Base-by-base conservation (phyloP, 371 early-diverging fungal genomes). In the Choanephora cucurbitarum region DNA sequence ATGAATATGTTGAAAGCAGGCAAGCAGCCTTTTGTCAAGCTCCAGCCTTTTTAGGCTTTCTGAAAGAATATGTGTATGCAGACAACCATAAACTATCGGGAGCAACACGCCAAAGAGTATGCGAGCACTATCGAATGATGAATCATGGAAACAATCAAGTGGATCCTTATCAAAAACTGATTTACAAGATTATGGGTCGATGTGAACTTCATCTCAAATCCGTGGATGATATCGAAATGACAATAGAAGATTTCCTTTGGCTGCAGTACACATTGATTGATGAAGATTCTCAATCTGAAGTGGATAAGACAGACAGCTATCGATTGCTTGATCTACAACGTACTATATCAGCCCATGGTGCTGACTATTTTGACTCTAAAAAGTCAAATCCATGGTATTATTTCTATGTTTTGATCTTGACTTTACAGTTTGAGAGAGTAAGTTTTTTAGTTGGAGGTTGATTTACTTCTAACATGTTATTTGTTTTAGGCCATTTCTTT, bases 191-290 rank as follows among this genome's bases (percentile, higher is more conserved):
- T 21, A 66, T 97, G 46, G 96, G 97, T 3, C 81, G 94, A 4
- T 94, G 94, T 57, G 95, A 91, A 42, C 57, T 94, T 64, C 70
- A 72, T 45, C 75, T 70, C 49, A 86, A 86, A 60, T 74, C 76
- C 8, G 58, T 87, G 24, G 82, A 77, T 42, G 89, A 89, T 0
- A 73, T 86, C 5, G 79, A 69, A 18, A 80, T 87, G 3, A 83
- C 82, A n/a, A n/a, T n/a, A 2, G 94, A 95, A 59, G 95, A 96
- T 63, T 94, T 88, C 64, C 52, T 94, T 47, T 96, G 96, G 96
- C 49, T 90, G 10, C 77, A 86, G 67, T 75, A 91, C 24, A 79
- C 71, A 55, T 71, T 91, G 28, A 67, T 91, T 18, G 81, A 83
- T 41, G 92, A 93, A 50, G 11, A 37, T 11, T 2, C 37, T 37